These are phyloP conservation scores for Celoporthe dispersa DNA, from an alignment of 2,329 filamentous ascomycete species.

Conservation along the genomic window DNA sequence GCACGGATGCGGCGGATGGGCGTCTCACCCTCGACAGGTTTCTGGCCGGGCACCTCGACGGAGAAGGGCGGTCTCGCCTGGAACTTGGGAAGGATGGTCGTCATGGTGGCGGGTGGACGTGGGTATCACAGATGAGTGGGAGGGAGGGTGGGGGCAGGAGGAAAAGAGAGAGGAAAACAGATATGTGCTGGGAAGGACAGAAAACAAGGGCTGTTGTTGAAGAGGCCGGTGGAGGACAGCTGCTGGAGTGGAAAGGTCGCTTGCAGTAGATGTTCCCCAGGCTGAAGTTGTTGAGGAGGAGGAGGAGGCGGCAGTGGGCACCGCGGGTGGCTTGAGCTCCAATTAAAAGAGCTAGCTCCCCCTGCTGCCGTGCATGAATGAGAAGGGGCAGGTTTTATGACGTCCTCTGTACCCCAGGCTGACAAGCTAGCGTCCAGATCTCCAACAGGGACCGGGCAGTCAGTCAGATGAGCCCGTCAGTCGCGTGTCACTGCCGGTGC, in stretches of 20 bases:
- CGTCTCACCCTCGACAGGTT: slow-evolving; percentile 73
- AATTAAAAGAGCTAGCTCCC: not conserved
- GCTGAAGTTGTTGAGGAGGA: not conserved
- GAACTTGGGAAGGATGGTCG: slow-evolving; percentile 43
- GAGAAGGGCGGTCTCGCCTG: slow-evolving; percentile 67
- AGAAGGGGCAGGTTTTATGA: slow-evolving; percentile 3
- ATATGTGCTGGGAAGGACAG: not conserved
- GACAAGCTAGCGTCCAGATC: slow-evolving; percentile 3
- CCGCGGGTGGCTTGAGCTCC: slow-evolving; percentile 1
- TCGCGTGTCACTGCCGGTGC: not conserved
- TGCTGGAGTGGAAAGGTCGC: not conserved
- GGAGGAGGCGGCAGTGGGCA: not conserved
- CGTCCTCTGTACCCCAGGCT: not conserved
- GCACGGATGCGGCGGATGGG: slow-evolving; percentile 69
- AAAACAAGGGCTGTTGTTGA: not conserved
- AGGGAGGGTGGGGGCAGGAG: not conserved
- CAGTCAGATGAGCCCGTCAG: not conserved
- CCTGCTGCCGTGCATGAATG: not conserved
- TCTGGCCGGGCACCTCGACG: slow-evolving; percentile 67
- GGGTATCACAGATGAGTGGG: slow-evolving; percentile 21
- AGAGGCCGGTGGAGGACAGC: not conserved
- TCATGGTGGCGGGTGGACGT: slow-evolving; percentile 13
- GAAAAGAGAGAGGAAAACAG: too few relatives aligned
- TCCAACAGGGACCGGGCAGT: not conserved
- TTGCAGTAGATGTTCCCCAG: not conserved